Evolutionary conservation across 148 eudicot genomes (phyloP).

Genomic region (Oxyria digyna): DNA sequence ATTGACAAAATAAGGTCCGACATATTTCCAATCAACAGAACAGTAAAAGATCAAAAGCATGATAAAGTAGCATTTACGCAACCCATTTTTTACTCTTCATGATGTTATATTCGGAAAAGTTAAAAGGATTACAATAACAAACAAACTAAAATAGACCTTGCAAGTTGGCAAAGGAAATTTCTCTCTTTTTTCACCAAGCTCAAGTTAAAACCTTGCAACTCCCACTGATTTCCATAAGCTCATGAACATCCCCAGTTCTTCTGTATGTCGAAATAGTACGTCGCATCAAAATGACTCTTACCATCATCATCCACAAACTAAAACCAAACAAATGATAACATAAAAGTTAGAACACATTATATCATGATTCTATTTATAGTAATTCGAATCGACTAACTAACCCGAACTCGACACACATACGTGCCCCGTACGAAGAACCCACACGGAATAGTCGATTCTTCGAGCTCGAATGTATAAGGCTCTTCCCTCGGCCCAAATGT

Average conservation of each 20-base stretch:
- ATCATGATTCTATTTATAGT: too few species aligned
- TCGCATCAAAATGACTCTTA: slow-evolving; percentile 27
- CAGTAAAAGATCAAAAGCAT: background rate
- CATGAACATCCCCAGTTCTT: slow-evolving; percentile 23
- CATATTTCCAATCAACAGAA: background rate
- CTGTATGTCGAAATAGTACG: slow-evolving; percentile 33
- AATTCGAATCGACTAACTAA: background rate
- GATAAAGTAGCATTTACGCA: background rate
- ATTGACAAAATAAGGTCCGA: background rate
- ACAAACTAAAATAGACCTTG: background rate
- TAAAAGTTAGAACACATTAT: too few species aligned
- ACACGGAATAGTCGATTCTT: slow-evolving; percentile 25
- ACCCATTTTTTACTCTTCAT: background rate
- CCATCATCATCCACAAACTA: slow-evolving; percentile 40
- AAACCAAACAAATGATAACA: background rate
- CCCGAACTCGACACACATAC: slow-evolving; percentile 18
- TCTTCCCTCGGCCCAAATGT: slow-evolving; percentile 29
- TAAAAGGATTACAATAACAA: background rate
- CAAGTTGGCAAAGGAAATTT: background rate
- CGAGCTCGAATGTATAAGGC: slow-evolving; percentile 24
- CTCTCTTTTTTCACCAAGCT: background rate
- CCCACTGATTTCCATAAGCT: background rate
- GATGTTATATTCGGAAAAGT: background rate
- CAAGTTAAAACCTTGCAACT: too few species aligned
- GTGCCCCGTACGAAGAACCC: slow-evolving; percentile 33